These are phyloP conservation scores for Dalbergia cultrata DNA, from an alignment of 306 rosid genomes.

Conservation along the genomic window DNA sequence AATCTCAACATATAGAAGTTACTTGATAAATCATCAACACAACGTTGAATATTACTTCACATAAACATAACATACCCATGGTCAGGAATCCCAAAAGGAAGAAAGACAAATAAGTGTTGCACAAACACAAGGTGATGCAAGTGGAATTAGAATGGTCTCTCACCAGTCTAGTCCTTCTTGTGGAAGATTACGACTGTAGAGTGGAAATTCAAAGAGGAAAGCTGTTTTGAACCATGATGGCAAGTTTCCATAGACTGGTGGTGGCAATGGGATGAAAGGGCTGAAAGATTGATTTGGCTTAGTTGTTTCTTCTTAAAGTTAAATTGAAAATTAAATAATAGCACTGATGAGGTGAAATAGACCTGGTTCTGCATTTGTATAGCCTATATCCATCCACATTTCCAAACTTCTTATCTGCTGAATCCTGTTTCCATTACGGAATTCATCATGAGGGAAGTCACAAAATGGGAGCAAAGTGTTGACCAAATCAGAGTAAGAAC, in stretches of 20 bases:
- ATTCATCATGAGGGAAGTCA: slow-evolving; percentile 36
- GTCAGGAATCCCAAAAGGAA: slow-evolving; percentile 22
- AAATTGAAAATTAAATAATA: slow-evolving; percentile 16
- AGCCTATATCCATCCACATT: slow-evolving; percentile 66
- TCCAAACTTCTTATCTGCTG: slow-evolving; percentile 95
- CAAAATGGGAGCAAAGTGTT: slow-evolving; percentile 13
- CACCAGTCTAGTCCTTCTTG: slow-evolving; percentile 68
- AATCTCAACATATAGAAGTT: slow-evolving; percentile 20
- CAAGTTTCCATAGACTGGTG: slow-evolving; percentile 72
- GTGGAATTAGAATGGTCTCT: slow-evolving; percentile 48
- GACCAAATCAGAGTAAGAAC: slow-evolving; percentile 45
- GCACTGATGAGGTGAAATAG: slow-evolving; percentile 38
- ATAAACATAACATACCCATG: slow-evolving; percentile 30
- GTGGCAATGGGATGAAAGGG: slow-evolving; percentile 86
- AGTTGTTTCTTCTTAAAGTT: slow-evolving; percentile 42
- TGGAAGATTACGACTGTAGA: slow-evolving; percentile 79
- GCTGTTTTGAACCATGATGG: slow-evolving; percentile 78
- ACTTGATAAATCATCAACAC: slow-evolving; percentile 17
- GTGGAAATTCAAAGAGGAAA: slow-evolving; percentile 84
- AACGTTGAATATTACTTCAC: slow-evolving; percentile 28
- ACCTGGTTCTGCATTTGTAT: slow-evolving; percentile 88
- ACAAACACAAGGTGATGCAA: not conserved
- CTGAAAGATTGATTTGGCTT: slow-evolving; percentile 61
- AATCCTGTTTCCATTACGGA: slow-evolving; percentile 67
- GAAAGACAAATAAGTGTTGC: slow-evolving; percentile 5